A percentile compares a stretch with the other conserved stretches of the same genome.
phyloP scores from a whole-genome alignment of 2,329 filamentous ascomycete species.

The Penicillium oxalicum region DNA sequence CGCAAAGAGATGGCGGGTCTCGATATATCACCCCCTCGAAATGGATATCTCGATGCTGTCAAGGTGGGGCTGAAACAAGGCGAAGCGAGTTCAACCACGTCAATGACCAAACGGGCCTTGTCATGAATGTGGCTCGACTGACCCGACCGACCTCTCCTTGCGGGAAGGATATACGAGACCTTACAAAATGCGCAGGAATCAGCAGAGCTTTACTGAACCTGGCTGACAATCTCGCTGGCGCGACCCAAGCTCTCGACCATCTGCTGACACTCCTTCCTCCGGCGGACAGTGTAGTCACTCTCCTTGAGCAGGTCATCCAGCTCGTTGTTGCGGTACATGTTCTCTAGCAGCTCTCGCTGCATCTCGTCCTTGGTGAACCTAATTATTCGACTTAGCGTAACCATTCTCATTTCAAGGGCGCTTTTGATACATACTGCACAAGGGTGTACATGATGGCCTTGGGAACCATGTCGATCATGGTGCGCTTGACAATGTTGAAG shows the following conservation, averaged over 20 bases:
- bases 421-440: constrained; percentile 67
- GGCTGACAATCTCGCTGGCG: constrained; percentile 93
- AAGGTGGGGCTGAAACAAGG: too few species aligned
- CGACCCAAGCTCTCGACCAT: constrained; percentile 92
- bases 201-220: constrained; percentile 48
- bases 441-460: constrained; percentile 98
- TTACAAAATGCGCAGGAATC: neutral
- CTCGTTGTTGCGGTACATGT: constrained; percentile 90
- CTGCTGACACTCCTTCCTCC: constrained; percentile 96
- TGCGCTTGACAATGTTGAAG: constrained; percentile 95
- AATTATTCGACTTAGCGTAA: constrained; percentile 10
- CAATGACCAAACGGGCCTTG: too few species aligned
- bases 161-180: neutral
- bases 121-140: too few species aligned
- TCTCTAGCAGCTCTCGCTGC: constrained; percentile 92
- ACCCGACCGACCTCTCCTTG: constrained; percentile 1
- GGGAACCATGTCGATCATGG: constrained; percentile 99
- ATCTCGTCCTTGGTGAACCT: constrained; percentile 97
- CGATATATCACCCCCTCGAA: too few species aligned
- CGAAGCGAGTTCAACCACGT: too few species aligned
- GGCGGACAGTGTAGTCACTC: constrained; percentile 89
- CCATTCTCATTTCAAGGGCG: too few species aligned
- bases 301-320: constrained; percentile 95
- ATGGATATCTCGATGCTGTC: too few species aligned
- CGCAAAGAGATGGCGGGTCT: too few species aligned